phyloP scores from a whole-genome alignment of 495 filamentous ascomycete genomes.

The Aspergillus avenaceus region DNA sequence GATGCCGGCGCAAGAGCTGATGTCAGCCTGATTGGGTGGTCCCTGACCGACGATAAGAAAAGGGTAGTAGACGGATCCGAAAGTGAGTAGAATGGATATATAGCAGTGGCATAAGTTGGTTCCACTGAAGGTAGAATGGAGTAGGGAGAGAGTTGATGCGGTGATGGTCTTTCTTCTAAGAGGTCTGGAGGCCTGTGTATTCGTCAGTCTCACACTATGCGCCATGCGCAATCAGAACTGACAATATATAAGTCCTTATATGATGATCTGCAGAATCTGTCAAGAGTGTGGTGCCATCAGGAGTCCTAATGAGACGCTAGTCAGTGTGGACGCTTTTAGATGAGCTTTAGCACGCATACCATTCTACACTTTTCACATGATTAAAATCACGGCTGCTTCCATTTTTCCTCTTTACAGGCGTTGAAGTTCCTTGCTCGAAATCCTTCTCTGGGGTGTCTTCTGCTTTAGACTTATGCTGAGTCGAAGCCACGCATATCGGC shows the following conservation, averaged over 20 bases:
- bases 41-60: slow-evolving; percentile 60
- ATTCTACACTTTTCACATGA: slow-evolving; percentile 60
- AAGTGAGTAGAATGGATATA: slow-evolving; percentile 71
- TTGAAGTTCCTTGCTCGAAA: background rate
- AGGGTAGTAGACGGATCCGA: slow-evolving; percentile 61
- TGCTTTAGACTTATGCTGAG: slow-evolving; percentile 1
- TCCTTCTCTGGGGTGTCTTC: background rate
- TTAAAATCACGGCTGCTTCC: slow-evolving; percentile 14
- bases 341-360: slow-evolving; percentile 28
- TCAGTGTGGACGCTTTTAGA: background rate
- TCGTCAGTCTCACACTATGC: too few species aligned
- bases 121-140: slow-evolving; percentile 57
- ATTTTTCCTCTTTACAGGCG: background rate
- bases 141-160: slow-evolving; percentile 56
- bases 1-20: slow-evolving; percentile 47
- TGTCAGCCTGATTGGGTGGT: slow-evolving; percentile 74
- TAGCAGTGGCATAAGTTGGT: slow-evolving; percentile 64
- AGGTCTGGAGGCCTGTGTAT: slow-evolving; percentile 57
- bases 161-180: slow-evolving; percentile 48
- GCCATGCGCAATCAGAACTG: too few species aligned
- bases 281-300: slow-evolving; percentile 79
- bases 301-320: slow-evolving; percentile 47
- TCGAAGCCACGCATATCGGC: slow-evolving; percentile 35
- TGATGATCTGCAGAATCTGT: slow-evolving; percentile 66
- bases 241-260: slow-evolving; percentile 69